Percentiles rank a stretch among this genome's conserved stretches.
Evolutionary conservation across 495 filamentous ascomycete genomes (phyloP).

Genomic region (Xylaria acuta): DNA sequence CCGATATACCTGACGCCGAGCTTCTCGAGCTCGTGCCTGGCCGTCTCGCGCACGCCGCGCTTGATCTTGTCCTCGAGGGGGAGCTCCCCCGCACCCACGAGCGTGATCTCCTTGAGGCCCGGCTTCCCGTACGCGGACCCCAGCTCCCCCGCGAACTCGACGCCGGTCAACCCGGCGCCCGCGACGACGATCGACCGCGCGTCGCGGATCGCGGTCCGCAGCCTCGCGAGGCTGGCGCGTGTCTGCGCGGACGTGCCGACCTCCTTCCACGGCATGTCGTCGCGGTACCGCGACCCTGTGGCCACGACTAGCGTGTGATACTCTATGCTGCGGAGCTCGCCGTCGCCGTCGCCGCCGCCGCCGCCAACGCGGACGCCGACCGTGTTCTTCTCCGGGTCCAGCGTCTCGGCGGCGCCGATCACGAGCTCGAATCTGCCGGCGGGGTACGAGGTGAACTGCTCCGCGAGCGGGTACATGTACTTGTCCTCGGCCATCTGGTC

Average conservation of each 20-base stretch:
- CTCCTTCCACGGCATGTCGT: slow-evolving; percentile 60
- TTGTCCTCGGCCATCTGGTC: slow-evolving; percentile 46
- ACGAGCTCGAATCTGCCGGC: slow-evolving; percentile 61
- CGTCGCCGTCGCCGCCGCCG: slow-evolving; percentile 29
- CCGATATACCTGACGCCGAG: slow-evolving; percentile 36
- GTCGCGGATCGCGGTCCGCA: slow-evolving; percentile 52
- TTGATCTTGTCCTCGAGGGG: slow-evolving; percentile 37
- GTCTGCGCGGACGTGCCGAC: slow-evolving; percentile 49
- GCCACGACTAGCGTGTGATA: slow-evolving; percentile 66
- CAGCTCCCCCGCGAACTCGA: slow-evolving; percentile 68
- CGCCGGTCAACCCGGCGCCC: slow-evolving; percentile 72
- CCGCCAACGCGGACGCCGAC: slow-evolving; percentile 53
- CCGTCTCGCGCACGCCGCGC: slow-evolving; percentile 36
- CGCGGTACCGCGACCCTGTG: slow-evolving; percentile 52
- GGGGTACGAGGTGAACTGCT: slow-evolving; percentile 59
- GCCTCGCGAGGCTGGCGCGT: slow-evolving; percentile 47
- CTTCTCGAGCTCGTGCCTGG: slow-evolving; percentile 42
- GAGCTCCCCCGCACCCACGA: slow-evolving; percentile 45
- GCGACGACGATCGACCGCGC: slow-evolving; percentile 69
- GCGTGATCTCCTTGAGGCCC: slow-evolving; percentile 50
- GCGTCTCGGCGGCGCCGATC: slow-evolving; percentile 54
- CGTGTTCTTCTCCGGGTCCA: slow-evolving; percentile 54
- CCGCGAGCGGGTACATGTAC: slow-evolving; percentile 56
- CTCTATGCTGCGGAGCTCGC: slow-evolving; percentile 36
- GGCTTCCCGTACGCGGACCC: slow-evolving; percentile 49